phyloP scores from a whole-genome alignment of 1,284 basidiomycete species.

The Ustilago cynodontis region DNA sequence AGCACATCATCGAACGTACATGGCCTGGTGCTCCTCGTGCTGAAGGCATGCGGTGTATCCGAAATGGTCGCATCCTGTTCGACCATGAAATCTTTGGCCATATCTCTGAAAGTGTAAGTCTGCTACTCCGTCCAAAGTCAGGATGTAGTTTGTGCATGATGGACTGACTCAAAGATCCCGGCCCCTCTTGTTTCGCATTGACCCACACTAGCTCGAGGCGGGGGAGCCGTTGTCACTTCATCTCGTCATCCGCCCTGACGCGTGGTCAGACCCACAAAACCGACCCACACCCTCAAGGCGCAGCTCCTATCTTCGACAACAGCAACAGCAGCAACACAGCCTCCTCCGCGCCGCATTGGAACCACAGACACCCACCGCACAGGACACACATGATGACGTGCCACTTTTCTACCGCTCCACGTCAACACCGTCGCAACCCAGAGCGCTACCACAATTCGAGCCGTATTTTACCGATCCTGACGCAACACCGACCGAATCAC shows the following conservation, averaged over 20 bases:
- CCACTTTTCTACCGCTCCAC: conserved; percentile 7
- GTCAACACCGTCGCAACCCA: conserved; percentile 7
- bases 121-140: background rate
- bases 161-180: background rate
- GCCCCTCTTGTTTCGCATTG: background rate
- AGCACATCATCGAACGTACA: conserved; percentile 44
- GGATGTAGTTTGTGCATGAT: background rate
- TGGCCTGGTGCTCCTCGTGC: conserved; percentile 54
- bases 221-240: conserved; percentile 56
- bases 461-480: conserved; percentile 33
- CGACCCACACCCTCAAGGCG: conserved; percentile 48
- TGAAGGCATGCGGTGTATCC: conserved; percentile 62
- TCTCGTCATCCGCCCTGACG: conserved; percentile 64
- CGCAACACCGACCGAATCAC: background rate
- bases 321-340: conserved; percentile 26
- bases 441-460: conserved; percentile 16
- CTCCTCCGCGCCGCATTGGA: conserved; percentile 26
- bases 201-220: conserved; percentile 30
- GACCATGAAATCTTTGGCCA: conserved; percentile 41
- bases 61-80: conserved; percentile 52
- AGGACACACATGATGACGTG: conserved; percentile 13
- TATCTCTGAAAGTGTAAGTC: conserved; percentile 34
- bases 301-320: conserved; percentile 45
- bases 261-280: conserved; percentile 59
- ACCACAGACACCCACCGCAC: conserved; percentile 6